Percentiles rank a stretch among this genome's conserved stretches.
phyloP scores from a whole-genome alignment of 164 flowering plant species.

The Cinnamomum chago region DNA sequence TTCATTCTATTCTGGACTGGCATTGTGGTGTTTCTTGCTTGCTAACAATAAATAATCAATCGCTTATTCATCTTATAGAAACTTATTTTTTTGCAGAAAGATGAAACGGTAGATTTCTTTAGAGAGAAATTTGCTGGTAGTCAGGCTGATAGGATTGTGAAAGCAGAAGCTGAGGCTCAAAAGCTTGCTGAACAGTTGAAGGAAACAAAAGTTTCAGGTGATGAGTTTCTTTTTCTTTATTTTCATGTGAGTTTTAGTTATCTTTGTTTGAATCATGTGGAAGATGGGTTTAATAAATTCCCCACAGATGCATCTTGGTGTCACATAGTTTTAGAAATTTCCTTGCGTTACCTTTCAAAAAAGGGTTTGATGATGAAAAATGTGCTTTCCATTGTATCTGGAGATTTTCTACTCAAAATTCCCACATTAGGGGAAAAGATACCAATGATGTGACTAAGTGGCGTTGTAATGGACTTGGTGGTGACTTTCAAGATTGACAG shows the following conservation, averaged over 20 bases:
- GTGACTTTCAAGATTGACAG: too few species aligned
- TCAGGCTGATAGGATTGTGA: conserved; percentile 73
- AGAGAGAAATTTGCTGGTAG: conserved; percentile 82
- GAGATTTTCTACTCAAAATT: neutral
- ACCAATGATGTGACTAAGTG: too few species aligned
- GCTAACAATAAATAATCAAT: neutral
- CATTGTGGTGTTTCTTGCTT: neutral
- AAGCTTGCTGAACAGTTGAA: conserved; percentile 57
- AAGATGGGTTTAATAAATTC: neutral
- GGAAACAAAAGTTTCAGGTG: conserved; percentile 69
- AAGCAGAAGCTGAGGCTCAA: conserved; percentile 67
- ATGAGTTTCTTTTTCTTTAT: neutral
- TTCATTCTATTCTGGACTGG: neutral
- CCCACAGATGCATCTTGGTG: neutral
- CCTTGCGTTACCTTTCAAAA: neutral
- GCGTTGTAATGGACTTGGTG: too few species aligned
- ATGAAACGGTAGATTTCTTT: conserved; percentile 55
- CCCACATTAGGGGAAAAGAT: neutral
- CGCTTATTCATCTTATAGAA: neutral
- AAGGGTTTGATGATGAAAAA: neutral
- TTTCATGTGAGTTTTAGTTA: neutral
- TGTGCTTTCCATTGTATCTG: neutral
- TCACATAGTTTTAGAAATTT: neutral
- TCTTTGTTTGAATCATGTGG: neutral
- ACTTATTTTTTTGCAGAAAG: conserved; percentile 43